phyloP scores from a whole-genome alignment of 2,329 filamentous ascomycete species.

The Ceratocystis cubensis region DNA sequence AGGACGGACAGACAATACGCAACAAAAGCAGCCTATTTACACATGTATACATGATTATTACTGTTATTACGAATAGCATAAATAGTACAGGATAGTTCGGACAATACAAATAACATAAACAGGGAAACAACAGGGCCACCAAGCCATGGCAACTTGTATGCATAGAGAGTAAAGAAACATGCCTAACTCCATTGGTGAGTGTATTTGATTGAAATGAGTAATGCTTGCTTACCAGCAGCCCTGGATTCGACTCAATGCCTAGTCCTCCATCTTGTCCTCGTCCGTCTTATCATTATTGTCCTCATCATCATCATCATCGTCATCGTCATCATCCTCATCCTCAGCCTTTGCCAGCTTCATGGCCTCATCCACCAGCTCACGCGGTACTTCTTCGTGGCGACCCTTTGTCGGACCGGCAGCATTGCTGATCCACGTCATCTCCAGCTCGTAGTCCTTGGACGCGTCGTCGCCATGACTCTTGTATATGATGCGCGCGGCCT shows the following conservation, averaged over 20 bases:
- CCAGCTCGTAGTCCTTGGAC: constrained; percentile 98
- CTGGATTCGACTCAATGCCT: constrained; percentile 25
- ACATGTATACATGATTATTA: neutral
- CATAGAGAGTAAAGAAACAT: neutral
- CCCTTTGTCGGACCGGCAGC: constrained; percentile 81
- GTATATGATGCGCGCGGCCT: constrained; percentile 94
- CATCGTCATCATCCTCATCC: constrained; percentile 47
- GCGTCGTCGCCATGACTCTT: constrained; percentile 97
- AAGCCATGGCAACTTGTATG: neutral
- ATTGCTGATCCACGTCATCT: constrained; percentile 96
- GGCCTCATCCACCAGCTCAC: constrained; percentile 79
- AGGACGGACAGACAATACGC: neutral
- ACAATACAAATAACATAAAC: neutral
- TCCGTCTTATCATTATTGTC: constrained; percentile 42
- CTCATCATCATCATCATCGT: constrained; percentile 49
- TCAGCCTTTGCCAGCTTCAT: constrained; percentile 85
- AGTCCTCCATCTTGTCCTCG: constrained; percentile 84
- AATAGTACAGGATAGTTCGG: neutral
- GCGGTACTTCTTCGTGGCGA: constrained; percentile 83
- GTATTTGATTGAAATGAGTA: constrained; percentile 1
- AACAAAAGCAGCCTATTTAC: neutral
- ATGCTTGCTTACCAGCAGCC: neutral
- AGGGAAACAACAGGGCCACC: neutral
- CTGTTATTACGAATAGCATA: neutral
- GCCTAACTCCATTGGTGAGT: neutral